Percentiles rank a stretch among this genome's conserved stretches.
Conservation (phyloP, 164 flowering plant species). For the Buxus sempervirens region DNA sequence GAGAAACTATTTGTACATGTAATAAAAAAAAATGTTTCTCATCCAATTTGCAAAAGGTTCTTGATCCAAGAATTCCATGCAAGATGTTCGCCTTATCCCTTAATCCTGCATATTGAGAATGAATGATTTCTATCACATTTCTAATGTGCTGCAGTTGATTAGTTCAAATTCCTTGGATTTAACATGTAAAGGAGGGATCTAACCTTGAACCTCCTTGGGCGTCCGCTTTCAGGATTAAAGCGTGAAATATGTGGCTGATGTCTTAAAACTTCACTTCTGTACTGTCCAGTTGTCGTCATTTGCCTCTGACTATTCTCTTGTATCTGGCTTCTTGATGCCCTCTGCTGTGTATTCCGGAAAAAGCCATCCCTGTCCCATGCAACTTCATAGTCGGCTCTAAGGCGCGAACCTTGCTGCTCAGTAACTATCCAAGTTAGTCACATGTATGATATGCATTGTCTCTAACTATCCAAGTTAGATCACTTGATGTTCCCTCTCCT, state of each 20-base stretch:
- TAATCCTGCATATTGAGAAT: not conserved
- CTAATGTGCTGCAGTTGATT: not conserved
- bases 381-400: constrained; percentile 82
- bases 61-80: not conserved
- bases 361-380: constrained; percentile 78
- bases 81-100: not conserved
- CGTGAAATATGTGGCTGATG: constrained; percentile 31
- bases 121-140: not conserved
- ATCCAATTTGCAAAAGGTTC: not conserved
- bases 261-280: constrained; percentile 44
- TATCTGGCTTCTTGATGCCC: constrained; percentile 30
- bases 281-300: constrained; percentile 18
- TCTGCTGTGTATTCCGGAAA: constrained; percentile 35
- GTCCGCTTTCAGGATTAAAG: constrained; percentile 34
- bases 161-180: too few relatives aligned
- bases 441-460: not conserved
- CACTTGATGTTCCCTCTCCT: too few relatives aligned
- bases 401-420: constrained; percentile 81
- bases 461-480: too few relatives aligned
- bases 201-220: constrained; percentile 74
- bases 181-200: not conserved
- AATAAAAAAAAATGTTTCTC: not conserved
- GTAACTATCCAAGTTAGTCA: constrained; percentile 11
- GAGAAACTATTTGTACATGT: not conserved
- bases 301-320: constrained; percentile 39